Conservation (phyloP, 2,329 filamentous ascomycete genomes). For the Arthrobotrys pseudoclavata region DNA sequence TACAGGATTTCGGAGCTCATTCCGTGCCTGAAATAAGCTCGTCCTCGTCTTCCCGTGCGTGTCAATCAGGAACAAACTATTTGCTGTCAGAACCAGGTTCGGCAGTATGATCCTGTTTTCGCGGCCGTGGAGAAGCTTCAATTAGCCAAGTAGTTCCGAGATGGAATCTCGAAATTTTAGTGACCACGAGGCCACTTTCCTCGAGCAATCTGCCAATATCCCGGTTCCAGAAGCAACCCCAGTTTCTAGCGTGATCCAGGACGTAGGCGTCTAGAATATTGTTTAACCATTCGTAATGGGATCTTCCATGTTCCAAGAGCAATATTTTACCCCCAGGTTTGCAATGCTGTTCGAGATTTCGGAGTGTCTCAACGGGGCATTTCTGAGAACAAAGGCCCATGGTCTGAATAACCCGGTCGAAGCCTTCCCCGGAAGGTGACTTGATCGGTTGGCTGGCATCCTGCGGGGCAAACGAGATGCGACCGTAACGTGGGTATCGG, state of each 20-base stretch:
- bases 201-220: conserved; percentile 62
- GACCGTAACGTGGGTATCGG: conserved; percentile 50
- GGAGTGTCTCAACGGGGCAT: conserved; percentile 62
- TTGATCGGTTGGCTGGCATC: conserved; percentile 47
- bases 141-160: conserved; percentile 64
- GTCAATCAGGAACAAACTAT: conserved; percentile 56
- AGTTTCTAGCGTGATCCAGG: conserved; percentile 63
- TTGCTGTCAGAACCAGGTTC: conserved; percentile 51
- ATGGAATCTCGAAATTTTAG: conserved; percentile 63
- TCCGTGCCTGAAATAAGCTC: conserved; percentile 23
- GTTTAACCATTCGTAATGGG: conserved; percentile 62
- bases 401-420: conserved; percentile 63
- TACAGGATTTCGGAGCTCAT: conserved; percentile 26
- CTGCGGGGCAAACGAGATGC: conserved; percentile 46
- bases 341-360: conserved; percentile 61
- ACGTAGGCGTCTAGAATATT: conserved; percentile 62
- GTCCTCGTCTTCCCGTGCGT: conserved; percentile 44
- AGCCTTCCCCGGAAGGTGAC: conserved; percentile 56
- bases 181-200: conserved; percentile 63
- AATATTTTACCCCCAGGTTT: conserved; percentile 62
- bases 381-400: conserved; percentile 64
- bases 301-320: conserved; percentile 63
- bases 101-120: conserved; percentile 39
- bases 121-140: conserved; percentile 62
- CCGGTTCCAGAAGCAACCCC: conserved; percentile 64